Percentiles rank a stretch among this genome's conserved stretches.
These are phyloP conservation scores for Yamadazyma insecticola DNA, from an alignment of 805 yeast genomes.

Conservation along the genomic window DNA sequence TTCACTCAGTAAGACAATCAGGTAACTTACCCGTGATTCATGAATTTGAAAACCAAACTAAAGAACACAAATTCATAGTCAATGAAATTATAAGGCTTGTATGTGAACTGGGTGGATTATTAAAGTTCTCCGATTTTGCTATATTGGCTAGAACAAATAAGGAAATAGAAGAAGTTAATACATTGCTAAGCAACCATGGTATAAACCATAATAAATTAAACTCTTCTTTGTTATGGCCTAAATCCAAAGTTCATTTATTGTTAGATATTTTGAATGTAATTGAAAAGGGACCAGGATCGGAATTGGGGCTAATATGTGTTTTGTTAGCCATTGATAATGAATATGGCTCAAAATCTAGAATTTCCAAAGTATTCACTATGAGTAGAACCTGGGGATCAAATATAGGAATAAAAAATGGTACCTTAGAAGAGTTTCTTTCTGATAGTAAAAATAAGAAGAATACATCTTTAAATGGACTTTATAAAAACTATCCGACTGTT, in stretches of 20 bases:
- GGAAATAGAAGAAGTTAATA: slow-evolving; percentile 38
- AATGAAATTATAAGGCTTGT: slow-evolving; percentile 42
- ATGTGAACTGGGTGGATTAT: slow-evolving; percentile 34
- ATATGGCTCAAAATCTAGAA: slow-evolving; percentile 17
- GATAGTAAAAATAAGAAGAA: slow-evolving; percentile 15
- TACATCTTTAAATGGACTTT: slow-evolving; percentile 3
- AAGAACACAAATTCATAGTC: slow-evolving; percentile 41
- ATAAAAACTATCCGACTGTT: slow-evolving; percentile 1
- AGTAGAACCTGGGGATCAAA: slow-evolving; percentile 11
- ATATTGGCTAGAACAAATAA: slow-evolving; percentile 50
- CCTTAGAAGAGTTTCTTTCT: slow-evolving; percentile 16
- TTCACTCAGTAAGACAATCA: slow-evolving; percentile 14
- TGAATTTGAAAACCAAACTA: slow-evolving; percentile 14
- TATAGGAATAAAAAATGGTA: slow-evolving; percentile 4
- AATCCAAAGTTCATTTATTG: slow-evolving; percentile 38
- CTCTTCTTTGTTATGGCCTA: slow-evolving; percentile 50
- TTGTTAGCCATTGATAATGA: slow-evolving; percentile 21
- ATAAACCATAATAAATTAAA: slow-evolving; percentile 41
- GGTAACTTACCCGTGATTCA: slow-evolving; percentile 21
- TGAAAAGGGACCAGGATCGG: slow-evolving; percentile 26
- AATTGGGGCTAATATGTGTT: slow-evolving; percentile 26
- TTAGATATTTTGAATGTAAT: slow-evolving; percentile 47
- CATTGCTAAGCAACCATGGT: slow-evolving; percentile 33
- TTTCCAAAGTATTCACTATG: slow-evolving; percentile 23
- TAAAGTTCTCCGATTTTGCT: slow-evolving; percentile 47